phyloP scores from a whole-genome alignment of 495 filamentous ascomycete species.

The Acidomyces sp. region DNA sequence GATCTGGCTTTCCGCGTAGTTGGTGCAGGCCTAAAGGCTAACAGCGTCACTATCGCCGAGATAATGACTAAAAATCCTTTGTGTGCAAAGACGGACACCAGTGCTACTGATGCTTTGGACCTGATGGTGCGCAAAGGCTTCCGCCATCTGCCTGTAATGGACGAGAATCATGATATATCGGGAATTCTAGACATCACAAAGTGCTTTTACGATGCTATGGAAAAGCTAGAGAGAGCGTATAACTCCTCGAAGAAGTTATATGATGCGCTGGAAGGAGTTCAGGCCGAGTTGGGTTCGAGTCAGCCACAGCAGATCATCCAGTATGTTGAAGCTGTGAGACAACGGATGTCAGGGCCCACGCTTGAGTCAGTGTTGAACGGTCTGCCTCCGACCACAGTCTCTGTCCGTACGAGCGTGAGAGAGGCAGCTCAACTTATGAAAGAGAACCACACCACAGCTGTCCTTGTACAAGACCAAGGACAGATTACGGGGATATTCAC shows the following conservation, averaged over 20 bases:
- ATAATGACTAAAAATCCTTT: slow-evolving; percentile 99
- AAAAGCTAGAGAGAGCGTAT: slow-evolving; percentile 94
- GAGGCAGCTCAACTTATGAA: slow-evolving; percentile 93
- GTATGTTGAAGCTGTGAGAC: slow-evolving; percentile 87
- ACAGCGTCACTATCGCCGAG: slow-evolving; percentile 80
- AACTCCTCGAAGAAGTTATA: slow-evolving; percentile 92
- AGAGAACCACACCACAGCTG: slow-evolving; percentile 92
- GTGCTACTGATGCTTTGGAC: slow-evolving; percentile 91
- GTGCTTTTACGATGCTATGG: slow-evolving; percentile 99
- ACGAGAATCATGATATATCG: slow-evolving; percentile 98
- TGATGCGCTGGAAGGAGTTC: slow-evolving; percentile 95
- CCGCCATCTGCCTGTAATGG: slow-evolving; percentile 95
- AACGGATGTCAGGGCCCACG: slow-evolving; percentile 96
- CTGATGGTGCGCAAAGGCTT: slow-evolving; percentile 98
- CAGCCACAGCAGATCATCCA: slow-evolving; percentile 98
- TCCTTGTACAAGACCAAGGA: slow-evolving; percentile 91
- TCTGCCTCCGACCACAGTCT: slow-evolving; percentile 83
- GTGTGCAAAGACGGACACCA: slow-evolving; percentile 93
- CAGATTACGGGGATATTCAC: slow-evolving; percentile 98
- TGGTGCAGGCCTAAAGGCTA: slow-evolving; percentile 80
- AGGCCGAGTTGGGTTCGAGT: slow-evolving; percentile 89
- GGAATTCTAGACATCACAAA: slow-evolving; percentile 98
- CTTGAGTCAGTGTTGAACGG: slow-evolving; percentile 89
- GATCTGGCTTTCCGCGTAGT: slow-evolving; percentile 96
- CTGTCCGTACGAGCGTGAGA: slow-evolving; percentile 86